phyloP scores from a whole-genome alignment of 2,329 filamentous ascomycete genomes.

The Aspergillus quadrilineatus region DNA sequence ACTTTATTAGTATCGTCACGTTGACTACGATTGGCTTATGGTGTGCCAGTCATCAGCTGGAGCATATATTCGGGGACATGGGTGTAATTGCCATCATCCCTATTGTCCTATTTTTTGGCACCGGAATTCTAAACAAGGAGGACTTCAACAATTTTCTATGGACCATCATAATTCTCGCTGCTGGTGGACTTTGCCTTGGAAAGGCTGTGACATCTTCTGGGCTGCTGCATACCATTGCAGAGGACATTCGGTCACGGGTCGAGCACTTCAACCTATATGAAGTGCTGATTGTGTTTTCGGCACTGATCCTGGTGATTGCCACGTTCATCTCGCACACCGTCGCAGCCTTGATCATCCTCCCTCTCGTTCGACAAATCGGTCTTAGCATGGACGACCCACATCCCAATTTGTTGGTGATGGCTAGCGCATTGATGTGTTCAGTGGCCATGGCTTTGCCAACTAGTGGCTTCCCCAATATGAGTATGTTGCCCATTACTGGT shows the following conservation, averaged over 20 bases:
- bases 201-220: constrained; percentile 94
- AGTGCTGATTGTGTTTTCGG: constrained; percentile 80
- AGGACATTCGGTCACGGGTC: constrained; percentile 70
- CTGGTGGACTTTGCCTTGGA: constrained; percentile 85
- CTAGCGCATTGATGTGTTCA: constrained; percentile 89
- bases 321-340: constrained; percentile 99
- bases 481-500: constrained; percentile 58
- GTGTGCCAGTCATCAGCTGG: constrained; percentile 88
- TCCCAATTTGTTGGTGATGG: constrained; percentile 94
- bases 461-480: constrained; percentile 98
- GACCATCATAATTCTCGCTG: constrained; percentile 98
- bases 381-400: constrained; percentile 82
- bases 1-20: constrained; percentile 85
- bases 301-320: constrained; percentile 83
- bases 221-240: constrained; percentile 82
- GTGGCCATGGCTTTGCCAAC: constrained; percentile 97
- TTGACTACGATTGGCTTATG: constrained; percentile 82
- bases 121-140: constrained; percentile 93
- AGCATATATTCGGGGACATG: constrained; percentile 92
- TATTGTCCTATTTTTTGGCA: constrained; percentile 92
- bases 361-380: constrained; percentile 84
- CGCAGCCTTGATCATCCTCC: constrained; percentile 89
- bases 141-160: constrained; percentile 99
- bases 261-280: constrained; percentile 79
- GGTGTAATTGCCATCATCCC: constrained; percentile 96